These are phyloP conservation scores for Exophiala sp. DNA, from an alignment of 2,329 filamentous ascomycete genomes.

Conservation along the genomic window DNA sequence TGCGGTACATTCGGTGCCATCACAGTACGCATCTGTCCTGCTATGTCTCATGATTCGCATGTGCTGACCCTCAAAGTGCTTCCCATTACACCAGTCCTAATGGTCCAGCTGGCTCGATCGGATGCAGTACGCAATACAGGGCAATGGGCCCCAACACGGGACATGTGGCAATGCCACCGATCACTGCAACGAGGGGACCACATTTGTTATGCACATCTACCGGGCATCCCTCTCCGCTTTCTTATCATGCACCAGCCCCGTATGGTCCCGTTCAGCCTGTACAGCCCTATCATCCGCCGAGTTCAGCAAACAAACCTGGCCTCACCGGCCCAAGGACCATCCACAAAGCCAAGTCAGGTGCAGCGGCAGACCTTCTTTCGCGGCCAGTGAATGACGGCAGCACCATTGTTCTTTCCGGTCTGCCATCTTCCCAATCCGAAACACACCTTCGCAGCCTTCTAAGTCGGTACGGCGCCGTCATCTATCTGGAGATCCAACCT, in stretches of 20 bases:
- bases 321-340: not conserved
- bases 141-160: not conserved
- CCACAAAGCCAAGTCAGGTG: not conserved
- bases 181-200: not conserved
- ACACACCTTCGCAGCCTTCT: constrained; percentile 19
- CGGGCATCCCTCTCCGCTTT: not conserved
- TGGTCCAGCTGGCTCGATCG: not conserved
- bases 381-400: constrained; percentile 17
- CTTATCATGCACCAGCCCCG: not conserved
- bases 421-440: constrained; percentile 20
- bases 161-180: not conserved
- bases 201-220: not conserved
- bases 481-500: constrained; percentile 24
- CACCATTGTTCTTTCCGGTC: constrained; percentile 20
- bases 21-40: not conserved
- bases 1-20: not conserved
- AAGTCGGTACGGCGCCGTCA: constrained; percentile 15
- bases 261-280: not conserved
- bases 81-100: not conserved
- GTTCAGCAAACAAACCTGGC: not conserved
- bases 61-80: not conserved
- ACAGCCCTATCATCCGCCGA: not conserved
- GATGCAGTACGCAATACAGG: constrained; percentile 6
- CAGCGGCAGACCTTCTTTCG: not conserved
- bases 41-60: no score